Evolutionary conservation across 2,329 filamentous ascomycete genomes (phyloP), one percentile per base, ranked within the genome.

Genomic region (Paecilomyces fulvus): DNA sequence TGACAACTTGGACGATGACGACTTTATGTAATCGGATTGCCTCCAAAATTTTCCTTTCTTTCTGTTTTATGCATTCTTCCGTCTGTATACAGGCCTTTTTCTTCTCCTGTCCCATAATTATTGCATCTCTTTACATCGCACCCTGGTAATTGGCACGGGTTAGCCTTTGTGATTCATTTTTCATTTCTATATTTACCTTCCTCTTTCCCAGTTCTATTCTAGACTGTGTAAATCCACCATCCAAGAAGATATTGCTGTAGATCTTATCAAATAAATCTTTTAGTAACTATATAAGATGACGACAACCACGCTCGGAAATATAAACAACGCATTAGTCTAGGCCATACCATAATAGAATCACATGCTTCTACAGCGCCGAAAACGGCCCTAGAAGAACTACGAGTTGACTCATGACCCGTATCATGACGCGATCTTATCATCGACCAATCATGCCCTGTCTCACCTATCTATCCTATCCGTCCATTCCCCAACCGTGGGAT

Each of bases 1-100:
- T 55, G 92, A 89, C 76, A 92, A 95, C 83, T 90, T 80, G 80
- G 90, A 86, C 54, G 76, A 78, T 60, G 75, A 76, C 64, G 75
- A 78, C 60, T 78, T 78, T 62, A 78, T 78, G 75, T 78, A 71
- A 53, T 14, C 7, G 20, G 21, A 17, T 21, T 53, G 51, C 23
- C n/a, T 33, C 25, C 20, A 52, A 30, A 30, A 12, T 53, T 46
- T 37, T n/a, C n/a, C 20, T 33, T 37, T n/a, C n/a, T n/a, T 37
- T 12, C 31, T 33, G 51, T 53, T 31, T 30, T 46, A 33, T 21
- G 17, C 21, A 17, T 23, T 43, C 17, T 31, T 12, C 9, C 20
- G 37, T 43, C 37, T 43, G 37, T 17, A 3, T n/a, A 17, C 37
- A 5, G 37, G 14, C n/a, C 8, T 28, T 17, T 43, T 43, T 43